A percentile compares a stretch with the other conserved stretches of the same genome.
phyloP scores from a whole-genome alignment of 345 rosid genomes.

The Firmiana major region DNA sequence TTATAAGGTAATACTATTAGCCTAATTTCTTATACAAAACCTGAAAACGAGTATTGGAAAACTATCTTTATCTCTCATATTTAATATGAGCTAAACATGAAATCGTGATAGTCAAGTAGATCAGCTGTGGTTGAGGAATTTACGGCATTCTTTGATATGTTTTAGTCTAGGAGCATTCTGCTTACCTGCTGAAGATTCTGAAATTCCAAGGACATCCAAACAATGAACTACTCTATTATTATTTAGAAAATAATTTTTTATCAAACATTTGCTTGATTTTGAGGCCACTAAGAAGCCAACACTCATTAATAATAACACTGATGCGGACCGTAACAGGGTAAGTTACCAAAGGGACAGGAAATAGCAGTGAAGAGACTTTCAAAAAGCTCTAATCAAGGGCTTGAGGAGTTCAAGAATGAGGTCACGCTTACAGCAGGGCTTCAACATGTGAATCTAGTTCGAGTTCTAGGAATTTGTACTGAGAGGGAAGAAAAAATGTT shows the following conservation, averaged over 20 bases:
- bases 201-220: not conserved
- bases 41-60: not conserved
- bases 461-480: slow-evolving; percentile 10
- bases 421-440: not conserved
- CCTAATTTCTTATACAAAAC: not conserved
- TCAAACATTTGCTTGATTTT: not conserved
- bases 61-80: not conserved
- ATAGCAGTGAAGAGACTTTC: slow-evolving; percentile 10
- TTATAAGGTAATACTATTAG: slow-evolving; percentile 5
- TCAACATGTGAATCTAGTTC: slow-evolving; percentile 13
- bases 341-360: not conserved
- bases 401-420: slow-evolving; percentile 28
- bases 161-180: not conserved
- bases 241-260: not conserved
- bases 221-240: not conserved
- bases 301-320: not conserved
- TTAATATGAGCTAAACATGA: not conserved
- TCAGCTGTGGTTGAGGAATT: not conserved
- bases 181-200: not conserved
- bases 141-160: not conserved
- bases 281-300: not conserved
- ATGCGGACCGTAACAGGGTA: not conserved
- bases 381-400: slow-evolving; percentile 3
- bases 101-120: not conserved
- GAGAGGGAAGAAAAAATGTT: slow-evolving; percentile 19